A percentile compares a stretch with the other conserved stretches of the same genome.
Evolutionary conservation across 768 basidiomycete species (phyloP).

Genomic region (Glaciozyma martinii): DNA sequence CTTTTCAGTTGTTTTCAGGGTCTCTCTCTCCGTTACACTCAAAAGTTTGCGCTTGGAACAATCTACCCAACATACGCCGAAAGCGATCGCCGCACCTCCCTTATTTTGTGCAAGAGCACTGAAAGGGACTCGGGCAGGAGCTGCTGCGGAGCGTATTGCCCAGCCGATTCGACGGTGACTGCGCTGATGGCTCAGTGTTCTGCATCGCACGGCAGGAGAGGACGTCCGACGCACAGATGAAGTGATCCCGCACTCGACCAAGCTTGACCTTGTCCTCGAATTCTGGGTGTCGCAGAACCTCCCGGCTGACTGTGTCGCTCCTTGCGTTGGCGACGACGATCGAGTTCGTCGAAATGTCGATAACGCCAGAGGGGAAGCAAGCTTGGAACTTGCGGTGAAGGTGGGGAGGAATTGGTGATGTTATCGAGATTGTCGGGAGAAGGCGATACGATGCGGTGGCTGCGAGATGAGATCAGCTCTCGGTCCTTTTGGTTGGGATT

Average conservation of each 20-base stretch:
- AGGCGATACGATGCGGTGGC: constrained; percentile 94
- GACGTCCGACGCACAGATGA: constrained; percentile 59
- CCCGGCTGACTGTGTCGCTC: constrained; percentile 80
- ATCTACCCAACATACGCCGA: no score
- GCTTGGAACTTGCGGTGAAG: constrained; percentile 69
- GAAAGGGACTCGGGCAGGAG: constrained; percentile 74
- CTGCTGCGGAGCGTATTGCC: constrained; percentile 74
- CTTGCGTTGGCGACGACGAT: constrained; percentile 52
- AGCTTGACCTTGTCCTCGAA: constrained; percentile 76
- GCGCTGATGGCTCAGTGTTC: background rate
- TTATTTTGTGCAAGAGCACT: no score
- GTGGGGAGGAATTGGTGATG: constrained; percentile 65
- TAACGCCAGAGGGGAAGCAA: constrained; percentile 66
- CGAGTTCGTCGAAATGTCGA: constrained; percentile 41
- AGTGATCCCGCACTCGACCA: constrained; percentile 78
- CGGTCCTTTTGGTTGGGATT: background rate
- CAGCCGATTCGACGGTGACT: constrained; percentile 88
- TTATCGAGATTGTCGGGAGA: constrained; percentile 67
- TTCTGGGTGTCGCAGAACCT: constrained; percentile 84
- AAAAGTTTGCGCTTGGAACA: no score
- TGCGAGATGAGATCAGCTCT: constrained; percentile 35
- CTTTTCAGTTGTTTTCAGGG: no score
- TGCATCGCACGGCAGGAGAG: background rate
- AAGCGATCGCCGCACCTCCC: no score
- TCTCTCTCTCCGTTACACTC: no score